A percentile compares a stretch with the other conserved stretches of the same genome.
Evolutionary conservation across 176 grass and related monocot species (phyloP).

Genomic region (Secale cereale): DNA sequence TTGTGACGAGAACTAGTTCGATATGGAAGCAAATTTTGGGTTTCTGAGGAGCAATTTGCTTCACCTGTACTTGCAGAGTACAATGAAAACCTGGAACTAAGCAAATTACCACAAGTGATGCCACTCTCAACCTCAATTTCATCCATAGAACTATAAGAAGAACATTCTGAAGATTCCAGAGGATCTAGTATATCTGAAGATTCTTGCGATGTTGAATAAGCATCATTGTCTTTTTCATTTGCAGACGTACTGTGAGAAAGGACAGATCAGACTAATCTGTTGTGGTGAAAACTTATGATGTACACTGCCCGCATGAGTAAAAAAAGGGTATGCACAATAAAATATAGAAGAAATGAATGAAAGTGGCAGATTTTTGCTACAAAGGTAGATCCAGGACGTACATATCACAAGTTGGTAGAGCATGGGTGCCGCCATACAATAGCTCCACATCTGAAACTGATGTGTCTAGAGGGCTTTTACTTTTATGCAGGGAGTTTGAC

Average conservation of each 20-base stretch:
- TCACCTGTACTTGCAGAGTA: constrained; percentile 22
- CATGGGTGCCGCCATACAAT: constrained; percentile 25
- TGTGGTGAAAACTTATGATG: not conserved
- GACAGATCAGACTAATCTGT: constrained; percentile 6
- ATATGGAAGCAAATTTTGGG: constrained; percentile 39
- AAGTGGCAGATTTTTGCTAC: not conserved
- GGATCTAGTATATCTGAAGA: constrained; percentile 57
- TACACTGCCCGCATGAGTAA: not conserved
- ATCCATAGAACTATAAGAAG: constrained; percentile 63
- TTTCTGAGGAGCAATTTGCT: constrained; percentile 30
- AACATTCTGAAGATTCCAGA: constrained; percentile 59
- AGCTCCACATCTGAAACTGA: constrained; percentile 37
- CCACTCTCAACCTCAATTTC: constrained; percentile 45
- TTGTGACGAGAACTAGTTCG: constrained; percentile 33
- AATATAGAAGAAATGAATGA: not conserved
- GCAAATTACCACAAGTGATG: constrained; percentile 22
- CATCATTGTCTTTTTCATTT: constrained; percentile 51
- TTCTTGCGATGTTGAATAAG: constrained; percentile 57
- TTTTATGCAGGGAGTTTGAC: constrained; percentile 35
- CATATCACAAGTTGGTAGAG: constrained; percentile 30
- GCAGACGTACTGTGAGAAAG: constrained; percentile 36
- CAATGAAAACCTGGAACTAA: constrained; percentile 35
- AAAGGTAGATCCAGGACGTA: constrained; percentile 32
- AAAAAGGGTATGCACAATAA: not conserved
- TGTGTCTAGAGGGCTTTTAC: constrained; percentile 15